These are phyloP conservation scores for Aspergillus carbonarius DNA, from an alignment of 2,329 filamentous ascomycete genomes.

Conservation along the genomic window DNA sequence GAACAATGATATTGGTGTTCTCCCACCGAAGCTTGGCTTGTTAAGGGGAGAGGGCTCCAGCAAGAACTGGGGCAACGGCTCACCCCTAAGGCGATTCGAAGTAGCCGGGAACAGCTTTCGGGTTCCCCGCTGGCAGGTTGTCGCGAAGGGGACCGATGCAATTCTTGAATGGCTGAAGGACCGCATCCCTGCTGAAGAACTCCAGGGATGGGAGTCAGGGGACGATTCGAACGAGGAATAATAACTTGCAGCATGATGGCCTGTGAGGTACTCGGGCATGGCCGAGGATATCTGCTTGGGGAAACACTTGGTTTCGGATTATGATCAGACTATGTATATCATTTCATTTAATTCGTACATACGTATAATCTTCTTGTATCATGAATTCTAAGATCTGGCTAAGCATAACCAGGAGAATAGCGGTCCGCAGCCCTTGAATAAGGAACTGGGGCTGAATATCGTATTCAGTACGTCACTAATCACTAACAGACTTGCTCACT, in stretches of 20 bases:
- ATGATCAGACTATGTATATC: conserved; percentile 1
- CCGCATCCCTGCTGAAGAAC: conserved; percentile 60
- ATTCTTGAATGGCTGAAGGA: conserved; percentile 78
- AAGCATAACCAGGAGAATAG: not conserved
- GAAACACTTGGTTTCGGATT: not conserved
- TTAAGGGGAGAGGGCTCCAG: conserved; percentile 58
- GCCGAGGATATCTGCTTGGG: not conserved
- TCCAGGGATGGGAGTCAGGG: conserved; percentile 39
- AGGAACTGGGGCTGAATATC: not conserved
- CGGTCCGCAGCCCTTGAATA: not conserved
- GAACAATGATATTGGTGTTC: conserved; percentile 79
- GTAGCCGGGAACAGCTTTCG: conserved; percentile 84
- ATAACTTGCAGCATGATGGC: not conserved
- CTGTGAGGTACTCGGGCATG: not conserved
- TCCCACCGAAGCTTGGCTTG: conserved; percentile 79
- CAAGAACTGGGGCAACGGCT: conserved; percentile 40
- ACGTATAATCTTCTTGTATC: not conserved
- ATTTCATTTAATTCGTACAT: not conserved
- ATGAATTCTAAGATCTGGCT: not conserved
- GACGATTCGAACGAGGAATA: conserved; percentile 18
- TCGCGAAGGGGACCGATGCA: conserved; percentile 85
- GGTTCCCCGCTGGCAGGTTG: conserved; percentile 77
- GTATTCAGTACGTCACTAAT: not conserved
- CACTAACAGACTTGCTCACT: conserved; percentile 33
- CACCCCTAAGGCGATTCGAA: conserved; percentile 65